Percentiles rank a stretch among this genome's conserved stretches.
Conservation (phyloP, 257 asterid genomes). For the Scutellaria minor region DNA sequence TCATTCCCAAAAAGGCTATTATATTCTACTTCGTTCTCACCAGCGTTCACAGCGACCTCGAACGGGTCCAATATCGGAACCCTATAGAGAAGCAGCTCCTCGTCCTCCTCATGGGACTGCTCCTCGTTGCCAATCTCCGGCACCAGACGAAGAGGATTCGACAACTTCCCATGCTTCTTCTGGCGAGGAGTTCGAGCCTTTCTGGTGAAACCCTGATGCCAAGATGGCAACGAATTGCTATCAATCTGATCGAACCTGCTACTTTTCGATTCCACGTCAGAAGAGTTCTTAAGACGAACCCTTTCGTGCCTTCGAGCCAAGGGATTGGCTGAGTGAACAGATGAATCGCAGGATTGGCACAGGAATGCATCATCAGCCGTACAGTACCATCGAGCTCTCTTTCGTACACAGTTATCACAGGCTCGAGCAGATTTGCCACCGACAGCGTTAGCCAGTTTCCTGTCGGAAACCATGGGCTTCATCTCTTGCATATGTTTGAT, state of each 20-base stretch:
- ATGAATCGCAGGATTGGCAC: constrained; percentile 73
- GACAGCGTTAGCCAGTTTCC: constrained; percentile 57
- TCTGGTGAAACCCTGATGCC: constrained; percentile 75
- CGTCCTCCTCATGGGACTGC: constrained; percentile 54
- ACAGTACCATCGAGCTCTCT: constrained; percentile 83
- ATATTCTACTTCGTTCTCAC: background rate
- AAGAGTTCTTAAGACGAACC: constrained; percentile 66
- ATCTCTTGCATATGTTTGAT: background rate
- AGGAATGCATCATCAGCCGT: constrained; percentile 91
- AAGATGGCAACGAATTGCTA: constrained; percentile 38
- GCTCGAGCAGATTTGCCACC: constrained; percentile 75
- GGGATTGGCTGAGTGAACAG: constrained; percentile 84
- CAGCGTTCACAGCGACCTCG: constrained; percentile 16
- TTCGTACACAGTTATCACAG: constrained; percentile 71
- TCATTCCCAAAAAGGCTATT: background rate
- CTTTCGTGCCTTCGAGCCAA: constrained; percentile 78
- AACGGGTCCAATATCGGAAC: constrained; percentile 71
- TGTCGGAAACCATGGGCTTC: constrained; percentile 58
- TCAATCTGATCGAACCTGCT: background rate
- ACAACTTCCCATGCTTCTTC: constrained; percentile 24
- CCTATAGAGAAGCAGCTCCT: constrained; percentile 64
- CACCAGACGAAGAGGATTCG: constrained; percentile 51
- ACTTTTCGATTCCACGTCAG: constrained; percentile 7
- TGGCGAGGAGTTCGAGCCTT: constrained; percentile 74
- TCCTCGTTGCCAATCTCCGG: constrained; percentile 74